A percentile compares a stretch with the other conserved stretches of the same genome.
Evolutionary conservation across 331 rosid species (phyloP).

Genomic region (Cydonia oblonga): DNA sequence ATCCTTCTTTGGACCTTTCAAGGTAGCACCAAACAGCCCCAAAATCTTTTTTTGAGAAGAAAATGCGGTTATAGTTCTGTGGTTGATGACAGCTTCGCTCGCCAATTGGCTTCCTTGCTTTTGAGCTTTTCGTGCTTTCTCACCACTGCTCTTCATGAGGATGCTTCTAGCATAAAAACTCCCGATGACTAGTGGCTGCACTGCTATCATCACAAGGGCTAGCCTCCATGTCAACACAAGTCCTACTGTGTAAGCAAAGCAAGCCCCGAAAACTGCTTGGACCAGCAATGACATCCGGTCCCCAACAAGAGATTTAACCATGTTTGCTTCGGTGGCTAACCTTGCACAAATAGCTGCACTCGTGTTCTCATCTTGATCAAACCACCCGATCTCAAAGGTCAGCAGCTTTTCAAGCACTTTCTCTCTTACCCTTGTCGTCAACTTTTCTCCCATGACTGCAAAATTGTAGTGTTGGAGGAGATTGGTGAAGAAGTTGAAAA

Average conservation of each 20-base stretch:
- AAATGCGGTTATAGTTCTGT: constrained; percentile 79
- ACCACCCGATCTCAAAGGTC: constrained; percentile 90
- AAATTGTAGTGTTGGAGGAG: constrained; percentile 75
- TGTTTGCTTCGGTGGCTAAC: constrained; percentile 66
- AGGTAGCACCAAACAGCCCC: constrained; percentile 52
- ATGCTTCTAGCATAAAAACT: constrained; percentile 77
- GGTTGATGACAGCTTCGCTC: constrained; percentile 80
- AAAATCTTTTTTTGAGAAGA: constrained; percentile 73
- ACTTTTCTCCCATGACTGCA: constrained; percentile 78
- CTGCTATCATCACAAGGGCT: constrained; percentile 80
- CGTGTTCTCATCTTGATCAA: constrained; percentile 73
- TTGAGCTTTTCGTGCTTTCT: constrained; percentile 62
- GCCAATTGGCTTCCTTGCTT: constrained; percentile 87
- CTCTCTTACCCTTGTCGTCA: constrained; percentile 72
- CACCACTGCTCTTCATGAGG: constrained; percentile 68
- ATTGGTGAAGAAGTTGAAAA: constrained; percentile 66
- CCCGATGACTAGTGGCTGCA: constrained; percentile 84
- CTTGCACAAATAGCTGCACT: constrained; percentile 89
- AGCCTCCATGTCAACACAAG: constrained; percentile 73
- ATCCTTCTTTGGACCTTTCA: constrained; percentile 55
- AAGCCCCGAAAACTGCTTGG: constrained; percentile 68
- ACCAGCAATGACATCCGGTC: constrained; percentile 65
- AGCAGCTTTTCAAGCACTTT: constrained; percentile 49
- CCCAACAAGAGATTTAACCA: constrained; percentile 83
- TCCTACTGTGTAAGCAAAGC: constrained; percentile 59